Base-by-base conservation (phyloP, 371 early-diverging fungal species). In the Apophysomyces ossiformis region DNA sequence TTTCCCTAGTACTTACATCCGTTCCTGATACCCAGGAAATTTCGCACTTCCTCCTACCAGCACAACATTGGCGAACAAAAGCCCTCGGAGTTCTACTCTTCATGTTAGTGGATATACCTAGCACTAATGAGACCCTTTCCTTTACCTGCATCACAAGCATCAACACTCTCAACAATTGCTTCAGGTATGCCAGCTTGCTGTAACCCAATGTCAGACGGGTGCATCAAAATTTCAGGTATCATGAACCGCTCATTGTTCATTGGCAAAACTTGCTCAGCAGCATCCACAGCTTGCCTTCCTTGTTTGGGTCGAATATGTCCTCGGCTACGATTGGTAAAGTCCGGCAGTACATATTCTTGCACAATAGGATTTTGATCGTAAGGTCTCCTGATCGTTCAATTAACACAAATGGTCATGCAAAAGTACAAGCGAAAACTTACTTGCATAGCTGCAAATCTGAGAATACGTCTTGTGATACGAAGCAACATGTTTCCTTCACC, bases 201-300 rank as follows among this genome's bases (percentile, higher is more conserved):
- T 66, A 95, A 84, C 7, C 93, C 92, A 61, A 94, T 90, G 71
- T 95, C 93, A 0, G 89, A 84, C 0, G 95, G 95, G 69, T 91
- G 78, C 71, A 95, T 93, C 26, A 95, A 77, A 18, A 93, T 82
- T 68, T 95, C 95, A 0, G 95, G 93, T 9, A 95, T 85, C 61
- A 91, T 90, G 63, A 95, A 93, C 35, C 95, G 85, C 71, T 95
- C 95, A 65, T 92, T 92, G 64, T 91, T 89, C 89, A 95, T 88
- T 5, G 79, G 73, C 61, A 95, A 69, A 7, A 91, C 75, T 69
- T 95, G 92, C 41, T 84, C 81, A 1, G 79, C 78, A 13, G 69
- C 65, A 61, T 41, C 47, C 72, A 68, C 38, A 73, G 70, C 32
- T 67, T 69, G 13, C 32, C 41, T 45, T 21, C 47, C 38, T 69